Percentiles rank a stretch among this genome's conserved stretches.
These are phyloP conservation scores for Neurospora sp. DNA, from an alignment of 495 filamentous ascomycete genomes.

Conservation along the genomic window DNA sequence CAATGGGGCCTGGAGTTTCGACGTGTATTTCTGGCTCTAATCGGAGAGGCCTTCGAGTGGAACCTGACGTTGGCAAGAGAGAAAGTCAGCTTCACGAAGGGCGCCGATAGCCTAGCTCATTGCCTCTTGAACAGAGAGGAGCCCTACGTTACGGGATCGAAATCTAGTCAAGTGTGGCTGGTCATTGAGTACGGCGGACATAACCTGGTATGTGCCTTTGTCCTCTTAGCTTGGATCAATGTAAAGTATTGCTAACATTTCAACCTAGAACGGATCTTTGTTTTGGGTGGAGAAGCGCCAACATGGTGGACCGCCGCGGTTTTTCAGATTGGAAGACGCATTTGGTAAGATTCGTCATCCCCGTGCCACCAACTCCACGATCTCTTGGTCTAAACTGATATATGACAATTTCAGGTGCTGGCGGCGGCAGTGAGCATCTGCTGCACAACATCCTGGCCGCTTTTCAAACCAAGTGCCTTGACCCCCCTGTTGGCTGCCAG, in stretches of 20 bases:
- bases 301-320: neutral
- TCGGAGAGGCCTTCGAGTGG: neutral
- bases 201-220: neutral
- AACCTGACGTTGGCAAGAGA: neutral
- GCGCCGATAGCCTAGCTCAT: no score
- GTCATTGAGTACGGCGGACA: neutral
- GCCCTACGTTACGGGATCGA: no score
- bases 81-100: neutral
- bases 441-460: neutral
- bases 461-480: neutral
- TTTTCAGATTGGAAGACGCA: neutral
- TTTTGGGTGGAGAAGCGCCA: neutral
- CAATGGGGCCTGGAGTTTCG: neutral
- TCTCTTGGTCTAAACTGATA: neutral
- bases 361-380: neutral
- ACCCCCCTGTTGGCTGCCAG: neutral
- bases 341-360: neutral
- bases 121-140: no score
- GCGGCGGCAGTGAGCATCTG: neutral
- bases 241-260: neutral
- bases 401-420: neutral
- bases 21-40: fast-evolving
- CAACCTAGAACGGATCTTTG: neutral
- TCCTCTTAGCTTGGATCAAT: neutral
- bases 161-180: neutral